Conservation (phyloP, 345 rosid species). For the Syzygium grande region DNA sequence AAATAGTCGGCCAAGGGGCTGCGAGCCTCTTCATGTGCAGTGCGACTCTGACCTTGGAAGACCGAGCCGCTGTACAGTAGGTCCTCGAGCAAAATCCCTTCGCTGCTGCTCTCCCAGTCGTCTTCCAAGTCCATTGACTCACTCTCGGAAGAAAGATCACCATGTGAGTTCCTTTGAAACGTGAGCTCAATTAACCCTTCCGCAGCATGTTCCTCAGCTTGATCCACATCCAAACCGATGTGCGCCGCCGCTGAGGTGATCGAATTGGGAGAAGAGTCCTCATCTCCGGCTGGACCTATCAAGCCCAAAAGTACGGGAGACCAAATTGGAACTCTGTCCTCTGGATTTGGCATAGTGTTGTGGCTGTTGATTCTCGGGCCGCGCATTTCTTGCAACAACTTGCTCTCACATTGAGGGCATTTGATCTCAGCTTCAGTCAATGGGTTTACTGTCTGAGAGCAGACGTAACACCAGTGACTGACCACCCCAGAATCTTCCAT, state of each 20-base stretch:
- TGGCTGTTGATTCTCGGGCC: neutral
- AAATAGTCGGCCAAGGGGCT: conserved; percentile 24
- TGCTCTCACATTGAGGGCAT: conserved; percentile 50
- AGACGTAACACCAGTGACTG: conserved; percentile 62
- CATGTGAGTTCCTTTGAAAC: neutral
- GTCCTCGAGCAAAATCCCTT: neutral
- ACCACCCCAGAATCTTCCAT: conserved; percentile 50
- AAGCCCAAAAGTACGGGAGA: conserved; percentile 30
- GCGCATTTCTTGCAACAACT: conserved; percentile 48
- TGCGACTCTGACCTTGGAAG: conserved; percentile 6
- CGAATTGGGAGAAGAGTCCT: neutral
- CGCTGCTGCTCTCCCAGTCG: conserved; percentile 1
- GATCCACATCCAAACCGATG: neutral
- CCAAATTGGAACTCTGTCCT: conserved; percentile 22
- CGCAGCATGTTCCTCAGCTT: neutral
- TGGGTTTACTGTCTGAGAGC: conserved; percentile 42
- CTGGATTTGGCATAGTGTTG: conserved; percentile 5
- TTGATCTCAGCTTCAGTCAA: conserved; percentile 21
- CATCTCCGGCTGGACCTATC: conserved; percentile 12
- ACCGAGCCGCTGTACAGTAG: neutral
- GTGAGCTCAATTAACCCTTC: neutral
- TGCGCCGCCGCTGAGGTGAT: neutral
- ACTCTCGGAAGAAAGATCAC: neutral
- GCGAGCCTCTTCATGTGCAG: neutral
- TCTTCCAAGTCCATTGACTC: neutral